Percentiles rank a stretch among this genome's conserved stretches.
Evolutionary conservation across 2,329 filamentous ascomycete genomes (phyloP).

Genomic region (Colletotrichum sp.): DNA sequence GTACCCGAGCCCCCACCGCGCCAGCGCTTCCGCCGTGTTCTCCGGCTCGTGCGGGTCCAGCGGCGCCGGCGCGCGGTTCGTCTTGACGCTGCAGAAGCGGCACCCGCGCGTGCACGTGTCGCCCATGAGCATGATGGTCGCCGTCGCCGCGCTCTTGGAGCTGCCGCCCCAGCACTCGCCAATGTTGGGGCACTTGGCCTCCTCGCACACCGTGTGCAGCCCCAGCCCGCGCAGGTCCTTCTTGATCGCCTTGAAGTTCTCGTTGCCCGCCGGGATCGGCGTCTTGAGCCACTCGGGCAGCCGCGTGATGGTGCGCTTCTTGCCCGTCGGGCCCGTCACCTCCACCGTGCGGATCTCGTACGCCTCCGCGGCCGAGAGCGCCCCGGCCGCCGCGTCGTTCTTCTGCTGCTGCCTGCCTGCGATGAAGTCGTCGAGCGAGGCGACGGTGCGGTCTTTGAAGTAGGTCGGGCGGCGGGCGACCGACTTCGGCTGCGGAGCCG

Average conservation of each 20-base stretch:
- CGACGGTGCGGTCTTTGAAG: conserved; percentile 63
- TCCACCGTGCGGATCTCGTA: conserved; percentile 66
- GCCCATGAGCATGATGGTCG: conserved; percentile 99
- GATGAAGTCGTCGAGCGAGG: conserved; percentile 64
- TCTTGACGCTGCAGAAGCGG: conserved; percentile 97
- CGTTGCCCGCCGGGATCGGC: conserved; percentile 79
- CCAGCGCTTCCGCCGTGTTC: conserved; percentile 91
- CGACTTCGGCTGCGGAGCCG: conserved; percentile 21
- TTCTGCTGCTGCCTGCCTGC: conserved; percentile 30
- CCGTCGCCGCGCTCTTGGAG: conserved; percentile 87
- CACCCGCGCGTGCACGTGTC: conserved; percentile 97
- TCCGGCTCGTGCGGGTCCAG: conserved; percentile 96
- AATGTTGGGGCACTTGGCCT: conserved; percentile 96
- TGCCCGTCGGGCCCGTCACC: conserved; percentile 63
- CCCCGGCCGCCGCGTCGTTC: not conserved
- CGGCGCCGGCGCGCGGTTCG: conserved; percentile 73
- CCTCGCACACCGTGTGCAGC: conserved; percentile 96
- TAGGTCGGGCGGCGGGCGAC: conserved; percentile 50
- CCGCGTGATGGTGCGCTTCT: conserved; percentile 70
- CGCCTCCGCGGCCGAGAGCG: conserved; percentile 53
- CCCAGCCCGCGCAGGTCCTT: conserved; percentile 87
- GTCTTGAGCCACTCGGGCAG: conserved; percentile 97
- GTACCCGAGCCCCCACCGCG: conserved; percentile 92
- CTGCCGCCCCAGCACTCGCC: conserved; percentile 96
- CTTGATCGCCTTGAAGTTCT: conserved; percentile 94